Evolutionary conservation across 2,329 filamentous ascomycete species (phyloP), one percentile per base, ranked within the genome.

Genomic region (Rugonectria rugulosa): DNA sequence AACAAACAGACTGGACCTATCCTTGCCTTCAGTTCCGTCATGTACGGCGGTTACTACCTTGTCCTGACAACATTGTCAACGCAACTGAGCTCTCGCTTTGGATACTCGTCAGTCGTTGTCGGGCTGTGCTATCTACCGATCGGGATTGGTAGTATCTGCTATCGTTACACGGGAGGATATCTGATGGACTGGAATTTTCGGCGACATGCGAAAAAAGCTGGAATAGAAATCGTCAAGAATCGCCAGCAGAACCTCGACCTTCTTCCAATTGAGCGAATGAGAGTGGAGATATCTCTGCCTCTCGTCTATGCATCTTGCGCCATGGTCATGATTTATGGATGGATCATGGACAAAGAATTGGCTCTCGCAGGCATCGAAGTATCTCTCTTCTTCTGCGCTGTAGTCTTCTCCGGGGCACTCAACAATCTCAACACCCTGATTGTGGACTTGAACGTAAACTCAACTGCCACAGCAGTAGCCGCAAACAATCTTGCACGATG

Each of bases 401-500:
- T 55, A 11, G 48, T 31, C 31, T 49, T 55, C 12, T 49, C 52
- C 6, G 45, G 44, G 5, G 27, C 52, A 5, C 19, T 49, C 17
- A 49, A 55, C 15, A 55, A 55, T 23, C 38, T 49, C 24, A 55
- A 55, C 32, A 55, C 52, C 5, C 45, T 49, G 20, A 38, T 55
- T 8, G 38, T 55, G 3, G 44, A 55, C 27, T 31, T 49, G 20
- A 23, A 55, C 26, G 31, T 44, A 7, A 29, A 31, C 15, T 36
- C 46, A n/a, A n/a, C 52, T 9, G 52, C 52, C 6, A 45, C 52
- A 6, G 52, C 52, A 3, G 44, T 55, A 17, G 52, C 52, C 9
- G 44, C 38, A 17, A 55, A 29, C 6, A 55, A 55, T 24, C 41
- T 55, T 10, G n/a, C 45, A 7, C 14, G 52, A 6, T 55, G 52